Percentiles rank a stretch among this genome's conserved stretches.
Evolutionary conservation across 2,329 filamentous ascomycete genomes (phyloP).

Genomic region (Tolypocladium sp.): DNA sequence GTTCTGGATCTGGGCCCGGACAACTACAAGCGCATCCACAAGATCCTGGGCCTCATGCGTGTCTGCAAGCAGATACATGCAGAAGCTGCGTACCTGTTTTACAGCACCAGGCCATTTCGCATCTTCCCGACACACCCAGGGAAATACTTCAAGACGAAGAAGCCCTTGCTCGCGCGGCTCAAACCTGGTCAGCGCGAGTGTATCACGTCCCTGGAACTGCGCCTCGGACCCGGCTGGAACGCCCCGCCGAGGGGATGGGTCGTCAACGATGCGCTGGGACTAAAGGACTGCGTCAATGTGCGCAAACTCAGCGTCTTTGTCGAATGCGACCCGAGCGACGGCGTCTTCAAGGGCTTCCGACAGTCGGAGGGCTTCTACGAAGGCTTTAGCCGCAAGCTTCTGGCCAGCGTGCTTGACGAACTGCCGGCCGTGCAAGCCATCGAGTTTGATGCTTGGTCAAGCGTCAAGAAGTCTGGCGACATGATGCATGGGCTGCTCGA

Average conservation of each 20-base stretch:
- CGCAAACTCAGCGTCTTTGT: conserved; percentile 57
- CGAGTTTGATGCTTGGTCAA: conserved; percentile 61
- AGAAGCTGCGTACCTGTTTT: conserved; percentile 59
- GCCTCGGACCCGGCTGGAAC: conserved; percentile 65
- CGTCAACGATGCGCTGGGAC: conserved; percentile 54
- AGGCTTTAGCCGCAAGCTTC: conserved; percentile 48
- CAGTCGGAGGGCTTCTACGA: conserved; percentile 62
- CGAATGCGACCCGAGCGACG: conserved; percentile 62
- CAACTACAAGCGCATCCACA: conserved; percentile 54
- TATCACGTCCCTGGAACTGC: conserved; percentile 57
- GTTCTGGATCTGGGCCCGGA: conserved; percentile 58
- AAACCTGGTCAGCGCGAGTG: conserved; percentile 48
- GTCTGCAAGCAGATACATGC: conserved; percentile 50
- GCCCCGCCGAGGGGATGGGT: conserved; percentile 63
- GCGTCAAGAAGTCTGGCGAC: conserved; percentile 54
- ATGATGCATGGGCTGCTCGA: conserved; percentile 55
- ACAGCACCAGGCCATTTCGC: conserved; percentile 52
- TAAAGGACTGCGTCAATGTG: conserved; percentile 52
- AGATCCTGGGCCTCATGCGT: conserved; percentile 50
- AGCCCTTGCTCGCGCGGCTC: conserved; percentile 59
- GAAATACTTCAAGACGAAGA: conserved; percentile 63
- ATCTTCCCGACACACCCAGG: conserved; percentile 58
- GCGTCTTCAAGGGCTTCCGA: conserved; percentile 59
- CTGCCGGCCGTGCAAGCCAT: conserved; percentile 48
- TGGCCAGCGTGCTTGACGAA: conserved; percentile 46